Base-by-base conservation (phyloP, 1,284 basidiomycete species). In the Austroboletus novae-zelandiae region DNA sequence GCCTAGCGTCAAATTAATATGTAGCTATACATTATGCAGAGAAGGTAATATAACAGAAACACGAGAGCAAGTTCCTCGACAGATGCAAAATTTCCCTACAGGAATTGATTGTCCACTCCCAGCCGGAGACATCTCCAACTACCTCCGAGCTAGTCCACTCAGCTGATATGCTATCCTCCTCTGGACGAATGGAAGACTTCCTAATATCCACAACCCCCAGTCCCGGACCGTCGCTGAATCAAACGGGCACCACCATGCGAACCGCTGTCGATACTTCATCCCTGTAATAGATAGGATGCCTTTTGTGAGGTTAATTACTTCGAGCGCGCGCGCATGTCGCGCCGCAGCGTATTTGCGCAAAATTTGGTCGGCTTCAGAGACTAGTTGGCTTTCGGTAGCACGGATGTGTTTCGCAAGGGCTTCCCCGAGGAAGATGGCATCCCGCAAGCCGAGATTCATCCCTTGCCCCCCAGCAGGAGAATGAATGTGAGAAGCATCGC, bases 401-500 rank as follows among this genome's bases (percentile, higher is more conserved):
- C 48, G 48, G 1, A 67, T 51, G 40, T 68, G 64, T 18, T 64
- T 57, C 65, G 35, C 34, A 27, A 50, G 14, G 0, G 48, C 52
- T 5, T 65, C 60, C 2, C 61, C 75, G 10, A 75, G 58, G 29
- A 66, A 66, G 13, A 74, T 44, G 0, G 68, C 73, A 48, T 77
- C 76, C 8, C 76, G 68, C 17, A 77, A 47, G 6, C 75, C 74
- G 36, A 77, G 72, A 53, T 78, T 77, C 75, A 77, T 73, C 7
- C 75, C 75, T 57, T 78, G 75, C 1, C 75, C 75, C 17, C 75
- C 76, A 2, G 66, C 67, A 0, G 76, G 76, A 0, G 75, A 69
- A 43, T 77, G 75, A 39, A 74, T 70, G 54, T 77, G 75, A 17
- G 72, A 75, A 0, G 76, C 74, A 50, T 77, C 76, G 0, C 75